Evolutionary conservation across 768 basidiomycete genomes (phyloP), one percentile per base, ranked within the genome.

Genomic region (Mycena amicta): DNA sequence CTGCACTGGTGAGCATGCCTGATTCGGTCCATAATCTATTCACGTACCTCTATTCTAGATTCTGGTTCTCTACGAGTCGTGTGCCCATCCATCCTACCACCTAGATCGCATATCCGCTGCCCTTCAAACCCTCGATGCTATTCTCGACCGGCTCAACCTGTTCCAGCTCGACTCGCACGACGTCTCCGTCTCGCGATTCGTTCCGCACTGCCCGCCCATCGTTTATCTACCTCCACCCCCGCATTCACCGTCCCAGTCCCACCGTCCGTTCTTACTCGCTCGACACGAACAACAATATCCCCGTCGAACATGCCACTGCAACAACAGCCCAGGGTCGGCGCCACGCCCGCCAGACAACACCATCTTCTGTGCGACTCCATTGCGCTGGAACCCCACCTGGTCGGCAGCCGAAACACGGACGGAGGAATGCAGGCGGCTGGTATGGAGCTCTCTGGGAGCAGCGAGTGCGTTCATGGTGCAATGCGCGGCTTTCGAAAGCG

Each of bases 11-110:
- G 50, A 8, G 27, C 27, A 22, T 60, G 81, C 72, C 4, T 29
- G 41, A 39, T 39, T 41, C 25, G 26, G 60, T 27, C 25, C 28
- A 31, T 30, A 31, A 50, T 43, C 41, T 28, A 41, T 45, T 40
- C 30, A 26, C 28, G 15, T 22, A 22, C 40, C 31, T 40, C 16
- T 27, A 37, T 61, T n/a, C 3, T 59, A 90, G 90, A 83, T 93
- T 50, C 78, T 92, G 8, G 87, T 90, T 4, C 74, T 93, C 2
- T 93, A 90, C 64, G 91, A 93, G 69, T 81, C 83, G 0, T 92
- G 88, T 1, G 81, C 87, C 4, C 88, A 92, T 59, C 89, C 89
- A 5, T 75, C 81, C 41, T 81, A 90, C 67, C 80, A 79, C 22
- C 75, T 81, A 3, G 79, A 82, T 22, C 80, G 86, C 15, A 80